Percentiles rank a stretch among this genome's conserved stretches.
Evolutionary conservation across 2,329 filamentous ascomycete species (phyloP).

Genomic region (Epichloe bromicola): DNA sequence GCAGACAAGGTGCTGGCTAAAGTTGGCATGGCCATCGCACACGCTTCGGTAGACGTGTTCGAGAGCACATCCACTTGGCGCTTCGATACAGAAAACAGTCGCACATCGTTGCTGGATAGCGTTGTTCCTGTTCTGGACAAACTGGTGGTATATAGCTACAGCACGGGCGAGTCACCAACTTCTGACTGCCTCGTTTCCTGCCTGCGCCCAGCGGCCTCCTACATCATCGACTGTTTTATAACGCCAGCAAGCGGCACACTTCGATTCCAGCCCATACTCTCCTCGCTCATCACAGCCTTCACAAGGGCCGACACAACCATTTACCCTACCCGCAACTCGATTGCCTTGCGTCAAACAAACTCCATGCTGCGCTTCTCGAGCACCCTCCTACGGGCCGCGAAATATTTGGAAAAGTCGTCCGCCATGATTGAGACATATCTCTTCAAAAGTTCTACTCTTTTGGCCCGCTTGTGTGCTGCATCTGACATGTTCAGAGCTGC

Average conservation of each 20-base stretch:
- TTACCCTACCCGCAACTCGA: slow-evolving; percentile 39
- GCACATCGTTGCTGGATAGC: slow-evolving; percentile 52
- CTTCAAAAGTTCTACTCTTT: slow-evolving; percentile 65
- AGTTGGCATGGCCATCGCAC: slow-evolving; percentile 59
- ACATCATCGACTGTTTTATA: slow-evolving; percentile 66
- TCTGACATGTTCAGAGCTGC: slow-evolving; percentile 53
- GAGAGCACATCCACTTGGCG: slow-evolving; percentile 81
- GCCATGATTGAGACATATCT: slow-evolving; percentile 62
- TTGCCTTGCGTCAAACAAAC: slow-evolving; percentile 49
- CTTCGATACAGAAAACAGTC: slow-evolving; percentile 56
- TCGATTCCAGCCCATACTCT: slow-evolving; percentile 64
- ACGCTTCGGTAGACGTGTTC: slow-evolving; percentile 68
- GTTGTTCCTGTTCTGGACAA: slow-evolving; percentile 60
- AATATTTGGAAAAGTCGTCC: slow-evolving; percentile 47
- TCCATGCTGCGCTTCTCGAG: slow-evolving; percentile 54
- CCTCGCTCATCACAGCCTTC: slow-evolving; percentile 42
- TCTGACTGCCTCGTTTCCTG: slow-evolving; percentile 39
- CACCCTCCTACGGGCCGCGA: slow-evolving; percentile 57
- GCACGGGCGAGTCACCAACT: slow-evolving; percentile 49
- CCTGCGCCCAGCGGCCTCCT: slow-evolving; percentile 59
- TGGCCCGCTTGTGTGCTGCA: slow-evolving; percentile 64
- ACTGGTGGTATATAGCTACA: slow-evolving; percentile 59
- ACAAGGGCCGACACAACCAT: slow-evolving; percentile 46
- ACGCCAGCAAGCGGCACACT: slow-evolving; percentile 56
- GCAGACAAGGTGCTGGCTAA: slow-evolving; percentile 66